Conservation (phyloP, 2,329 filamentous ascomycete species). For the Didymella keratinophila region DNA sequence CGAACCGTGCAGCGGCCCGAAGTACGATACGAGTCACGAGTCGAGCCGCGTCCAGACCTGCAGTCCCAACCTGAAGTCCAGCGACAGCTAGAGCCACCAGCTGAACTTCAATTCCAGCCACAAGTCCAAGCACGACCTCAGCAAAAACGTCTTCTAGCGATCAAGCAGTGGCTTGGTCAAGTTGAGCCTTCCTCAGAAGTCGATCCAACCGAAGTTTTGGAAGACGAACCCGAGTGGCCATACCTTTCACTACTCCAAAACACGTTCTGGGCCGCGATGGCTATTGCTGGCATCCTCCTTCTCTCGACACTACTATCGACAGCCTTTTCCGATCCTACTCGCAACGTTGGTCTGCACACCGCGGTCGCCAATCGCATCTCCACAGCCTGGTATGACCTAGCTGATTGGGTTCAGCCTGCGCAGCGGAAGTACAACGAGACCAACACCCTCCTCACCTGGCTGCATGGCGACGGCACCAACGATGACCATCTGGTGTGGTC, state of each 20-base stretch:
- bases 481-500: slow-evolving; percentile 30
- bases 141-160: slow-evolving; percentile 19
- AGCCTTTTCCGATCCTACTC: slow-evolving; percentile 10
- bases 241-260: slow-evolving; percentile 22
- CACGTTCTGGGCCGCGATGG: slow-evolving; percentile 23
- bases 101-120: slow-evolving; percentile 2
- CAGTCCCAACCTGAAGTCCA: slow-evolving; percentile 11
- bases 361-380: slow-evolving; percentile 28
- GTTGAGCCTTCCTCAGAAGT: slow-evolving; percentile 17
- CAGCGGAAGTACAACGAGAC: slow-evolving; percentile 13
- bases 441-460: slow-evolving; percentile 3
- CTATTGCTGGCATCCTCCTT: slow-evolving; percentile 1
- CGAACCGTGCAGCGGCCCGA: not conserved
- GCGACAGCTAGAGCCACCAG: not conserved
- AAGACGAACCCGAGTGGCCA: slow-evolving; percentile 29
- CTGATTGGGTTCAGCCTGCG: slow-evolving; percentile 28
- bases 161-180: slow-evolving; percentile 32
- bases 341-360: slow-evolving; percentile 19
- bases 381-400: slow-evolving; percentile 25
- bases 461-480: slow-evolving; percentile 9
- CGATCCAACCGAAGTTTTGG: slow-evolving; percentile 1
- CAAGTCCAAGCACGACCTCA: slow-evolving; percentile 15
- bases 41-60: not conserved
- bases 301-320: slow-evolving; percentile 6
- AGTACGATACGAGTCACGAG: not conserved